phyloP scores from a whole-genome alignment of 306 rosid genomes.

The Trifolium fragiferum region DNA sequence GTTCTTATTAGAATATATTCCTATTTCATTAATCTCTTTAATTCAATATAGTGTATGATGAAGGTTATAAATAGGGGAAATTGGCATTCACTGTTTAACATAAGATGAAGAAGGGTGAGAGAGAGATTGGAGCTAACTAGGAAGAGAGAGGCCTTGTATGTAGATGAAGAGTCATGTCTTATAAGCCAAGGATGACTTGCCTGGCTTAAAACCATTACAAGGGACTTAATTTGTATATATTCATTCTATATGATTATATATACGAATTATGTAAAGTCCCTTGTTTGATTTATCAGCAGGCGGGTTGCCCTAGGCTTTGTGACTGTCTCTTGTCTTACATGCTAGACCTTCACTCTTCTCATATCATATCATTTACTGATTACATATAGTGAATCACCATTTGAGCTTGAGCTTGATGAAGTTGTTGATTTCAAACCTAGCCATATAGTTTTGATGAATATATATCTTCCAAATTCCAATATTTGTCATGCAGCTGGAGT shows the following conservation, averaged over 20 bases:
- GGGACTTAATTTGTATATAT: neutral
- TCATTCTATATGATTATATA: neutral
- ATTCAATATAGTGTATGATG: too few species aligned
- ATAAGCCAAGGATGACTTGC: slow-evolving; percentile 67
- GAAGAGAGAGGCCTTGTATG: slow-evolving; percentile 64
- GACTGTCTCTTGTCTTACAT: slow-evolving; percentile 71
- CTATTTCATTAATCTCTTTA: neutral
- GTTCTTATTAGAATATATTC: slow-evolving; percentile 50
- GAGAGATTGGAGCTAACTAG: neutral
- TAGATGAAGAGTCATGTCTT: slow-evolving; percentile 63
- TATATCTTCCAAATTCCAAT: too few species aligned
- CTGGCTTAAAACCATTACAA: neutral
- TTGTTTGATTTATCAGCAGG: slow-evolving; percentile 47
- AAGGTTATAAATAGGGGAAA: slow-evolving; percentile 51
- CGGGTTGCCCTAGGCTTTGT: slow-evolving; percentile 49
- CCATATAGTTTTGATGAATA: too few species aligned
- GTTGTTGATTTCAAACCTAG: too few species aligned
- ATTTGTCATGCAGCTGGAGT: too few species aligned
- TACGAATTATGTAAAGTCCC: neutral
- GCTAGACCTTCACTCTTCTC: slow-evolving; percentile 57
- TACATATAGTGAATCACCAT: too few species aligned
- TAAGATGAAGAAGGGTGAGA: neutral
- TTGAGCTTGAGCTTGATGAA: too few species aligned
- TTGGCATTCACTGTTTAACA: slow-evolving; percentile 25
- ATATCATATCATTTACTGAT: neutral